Evolutionary conservation across 306 rosid genomes (phyloP).

Genomic region (Inga oerstediana): DNA sequence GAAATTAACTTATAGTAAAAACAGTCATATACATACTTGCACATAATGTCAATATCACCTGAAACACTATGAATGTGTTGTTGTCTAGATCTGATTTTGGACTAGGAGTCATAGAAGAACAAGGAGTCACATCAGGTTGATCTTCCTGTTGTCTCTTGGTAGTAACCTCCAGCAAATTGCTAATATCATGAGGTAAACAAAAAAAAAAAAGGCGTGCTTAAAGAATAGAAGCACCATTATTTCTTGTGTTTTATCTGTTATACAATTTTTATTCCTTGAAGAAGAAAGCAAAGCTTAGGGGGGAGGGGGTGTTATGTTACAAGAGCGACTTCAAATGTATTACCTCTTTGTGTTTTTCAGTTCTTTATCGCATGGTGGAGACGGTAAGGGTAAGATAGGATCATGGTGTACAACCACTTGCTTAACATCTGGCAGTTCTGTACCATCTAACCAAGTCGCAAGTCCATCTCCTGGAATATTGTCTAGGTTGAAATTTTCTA

Average conservation of each 20-base stretch:
- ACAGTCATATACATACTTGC: neutral
- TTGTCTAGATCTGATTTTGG: constrained; percentile 59
- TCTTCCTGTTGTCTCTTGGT: constrained; percentile 51
- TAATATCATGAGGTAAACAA: constrained; percentile 35
- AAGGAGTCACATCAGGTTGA: constrained; percentile 68
- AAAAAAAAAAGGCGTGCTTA: constrained; percentile 4
- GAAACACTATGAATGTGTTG: constrained; percentile 57
- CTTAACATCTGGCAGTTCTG: constrained; percentile 20
- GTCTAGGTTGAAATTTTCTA: constrained; percentile 53
- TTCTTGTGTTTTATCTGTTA: neutral
- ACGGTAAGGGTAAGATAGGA: constrained; percentile 40
- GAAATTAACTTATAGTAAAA: neutral
- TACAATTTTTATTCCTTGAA: neutral
- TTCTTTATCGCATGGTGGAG: constrained; percentile 46
- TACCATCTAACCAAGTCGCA: constrained; percentile 62
- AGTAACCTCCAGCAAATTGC: constrained; percentile 47
- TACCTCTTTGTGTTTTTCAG: constrained; percentile 57
- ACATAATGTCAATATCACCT: constrained; percentile 51
- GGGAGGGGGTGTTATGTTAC: neutral
- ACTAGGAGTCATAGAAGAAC: constrained; percentile 68
- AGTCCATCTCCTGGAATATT: constrained; percentile 58
- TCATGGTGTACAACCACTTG: constrained; percentile 22
- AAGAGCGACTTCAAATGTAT: neutral
- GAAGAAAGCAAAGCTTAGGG: neutral
- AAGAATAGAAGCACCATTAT: neutral